Conservation (phyloP, 1,139 yeast genomes). For the Diutina siamensis region DNA sequence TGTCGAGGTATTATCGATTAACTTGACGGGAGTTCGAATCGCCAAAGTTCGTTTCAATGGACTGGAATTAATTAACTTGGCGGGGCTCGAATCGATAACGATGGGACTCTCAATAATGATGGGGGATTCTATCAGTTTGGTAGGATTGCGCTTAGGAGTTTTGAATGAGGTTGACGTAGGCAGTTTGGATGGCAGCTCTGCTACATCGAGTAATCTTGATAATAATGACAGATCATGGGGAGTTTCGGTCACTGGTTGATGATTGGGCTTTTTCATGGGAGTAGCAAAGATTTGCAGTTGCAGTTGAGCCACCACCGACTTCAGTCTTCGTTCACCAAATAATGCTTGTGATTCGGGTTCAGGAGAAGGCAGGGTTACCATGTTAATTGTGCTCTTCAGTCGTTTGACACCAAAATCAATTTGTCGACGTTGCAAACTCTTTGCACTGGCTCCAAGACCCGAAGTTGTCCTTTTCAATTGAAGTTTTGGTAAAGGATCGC, state of each 20-base stretch:
- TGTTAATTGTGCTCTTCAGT: background rate
- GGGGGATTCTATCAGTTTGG: background rate
- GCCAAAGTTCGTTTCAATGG: background rate
- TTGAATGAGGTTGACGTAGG: too few relatives aligned
- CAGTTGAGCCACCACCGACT: background rate
- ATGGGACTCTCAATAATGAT: background rate
- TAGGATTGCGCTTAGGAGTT: background rate
- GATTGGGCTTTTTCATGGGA: background rate
- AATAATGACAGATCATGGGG: background rate
- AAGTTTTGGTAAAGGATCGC: background rate
- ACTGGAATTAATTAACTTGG: background rate
- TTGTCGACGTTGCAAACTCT: background rate
- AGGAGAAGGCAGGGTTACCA: background rate
- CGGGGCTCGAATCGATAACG: background rate
- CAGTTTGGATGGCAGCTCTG: too few relatives aligned
- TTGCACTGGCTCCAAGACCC: background rate
- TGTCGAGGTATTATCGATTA: background rate
- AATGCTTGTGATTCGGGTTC: background rate
- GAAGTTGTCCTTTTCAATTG: background rate
- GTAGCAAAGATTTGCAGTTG: background rate
- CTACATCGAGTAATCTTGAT: background rate
- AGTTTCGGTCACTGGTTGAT: background rate
- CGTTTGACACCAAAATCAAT: constrained; percentile 1
- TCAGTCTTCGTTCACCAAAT: constrained; percentile 3
- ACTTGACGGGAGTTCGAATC: background rate